Base-by-base conservation (phyloP, 2,329 filamentous ascomycete species). In the Neocatenulostroma microsporum region DNA sequence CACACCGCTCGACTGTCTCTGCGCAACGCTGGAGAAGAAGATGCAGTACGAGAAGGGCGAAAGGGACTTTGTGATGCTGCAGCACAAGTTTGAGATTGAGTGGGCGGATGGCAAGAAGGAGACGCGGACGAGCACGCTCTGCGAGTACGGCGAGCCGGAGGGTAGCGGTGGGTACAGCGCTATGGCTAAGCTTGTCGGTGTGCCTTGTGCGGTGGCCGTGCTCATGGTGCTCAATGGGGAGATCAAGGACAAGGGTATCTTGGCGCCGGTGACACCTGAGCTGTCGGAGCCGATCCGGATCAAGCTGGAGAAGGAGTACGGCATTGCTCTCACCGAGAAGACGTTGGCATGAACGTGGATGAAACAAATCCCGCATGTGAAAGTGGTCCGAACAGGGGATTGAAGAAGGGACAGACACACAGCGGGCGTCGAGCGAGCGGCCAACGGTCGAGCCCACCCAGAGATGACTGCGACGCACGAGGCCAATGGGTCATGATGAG, bases 1-100 rank as follows among this genome's bases (percentile, higher is more conserved):
- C 37, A 94, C 84, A 68, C 82, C 86, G 3, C 74, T 94, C 17
- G 88, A 94, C 62, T 89, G 84, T n/a, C 77, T 94, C 25, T 94
- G 87, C 67, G 85, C 84, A 21, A 83, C 79, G 3, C 75, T 94
- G 20, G 86, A 94, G 71, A 68, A 84, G 71, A 94, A 93, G 78
- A 93, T 94, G 84, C 76, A 84, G 63, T 94, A 81, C 62, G 82
- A 76, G 56, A 70, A 82, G 52, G 81, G 74, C 43, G 86, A 94
- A 76, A 80, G 87, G 41, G 87, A 94, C 62, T 69, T 93, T 48
- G 83, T 91, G 38, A 72, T 76, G 66, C 73, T 86, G 21, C 82
- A 86, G 68, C 82, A 85, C 69, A 81, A 78, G 67, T 93, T 94
- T 61, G 79, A 80, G 59, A 84, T 94, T 49, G 83, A 91, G 71